phyloP scores from a whole-genome alignment of 176 grass and related monocot species.

The Oryza brachyantha region DNA sequence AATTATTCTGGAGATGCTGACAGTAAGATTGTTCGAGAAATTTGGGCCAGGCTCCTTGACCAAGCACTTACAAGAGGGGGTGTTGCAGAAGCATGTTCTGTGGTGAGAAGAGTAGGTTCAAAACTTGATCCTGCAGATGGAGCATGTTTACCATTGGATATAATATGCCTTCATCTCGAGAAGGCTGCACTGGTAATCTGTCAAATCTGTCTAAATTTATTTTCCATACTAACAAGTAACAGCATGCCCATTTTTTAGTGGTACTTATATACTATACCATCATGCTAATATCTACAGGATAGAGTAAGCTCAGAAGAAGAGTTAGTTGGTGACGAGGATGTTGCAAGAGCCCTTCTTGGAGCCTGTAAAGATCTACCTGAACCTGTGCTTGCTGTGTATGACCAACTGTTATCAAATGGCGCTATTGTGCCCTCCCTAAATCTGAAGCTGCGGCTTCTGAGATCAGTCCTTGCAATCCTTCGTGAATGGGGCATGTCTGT shows the following conservation, averaged over 20 bases:
- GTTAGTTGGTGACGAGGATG: slow-evolving; percentile 85
- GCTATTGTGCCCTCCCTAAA: slow-evolving; percentile 68
- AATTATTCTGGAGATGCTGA: slow-evolving; percentile 90
- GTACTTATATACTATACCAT: slow-evolving; percentile 19
- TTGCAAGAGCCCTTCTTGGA: slow-evolving; percentile 80
- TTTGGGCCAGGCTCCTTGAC: slow-evolving; percentile 88
- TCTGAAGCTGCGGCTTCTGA: slow-evolving; percentile 82
- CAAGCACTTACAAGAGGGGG: slow-evolving; percentile 79
- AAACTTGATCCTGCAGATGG: slow-evolving; percentile 91
- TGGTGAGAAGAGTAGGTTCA: slow-evolving; percentile 83
- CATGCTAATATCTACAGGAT: slow-evolving; percentile 56
- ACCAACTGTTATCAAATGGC: slow-evolving; percentile 86
- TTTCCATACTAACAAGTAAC: not conserved
- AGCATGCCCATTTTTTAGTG: not conserved
- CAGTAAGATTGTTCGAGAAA: slow-evolving; percentile 77
- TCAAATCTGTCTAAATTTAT: slow-evolving; percentile 28
- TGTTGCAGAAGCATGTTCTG: slow-evolving; percentile 86
- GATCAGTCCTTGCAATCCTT: slow-evolving; percentile 79
- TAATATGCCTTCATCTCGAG: slow-evolving; percentile 91
- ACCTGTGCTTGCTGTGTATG: slow-evolving; percentile 78
- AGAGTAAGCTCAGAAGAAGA: slow-evolving; percentile 77
- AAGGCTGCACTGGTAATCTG: slow-evolving; percentile 86
- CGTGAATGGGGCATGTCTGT: slow-evolving; percentile 76
- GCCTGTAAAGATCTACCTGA: slow-evolving; percentile 71
- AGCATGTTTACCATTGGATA: slow-evolving; percentile 73